Evolutionary conservation across 441 rosid genomes (phyloP), one percentile per base, ranked within the genome.

Genomic region (Gossypium lobatum): DNA sequence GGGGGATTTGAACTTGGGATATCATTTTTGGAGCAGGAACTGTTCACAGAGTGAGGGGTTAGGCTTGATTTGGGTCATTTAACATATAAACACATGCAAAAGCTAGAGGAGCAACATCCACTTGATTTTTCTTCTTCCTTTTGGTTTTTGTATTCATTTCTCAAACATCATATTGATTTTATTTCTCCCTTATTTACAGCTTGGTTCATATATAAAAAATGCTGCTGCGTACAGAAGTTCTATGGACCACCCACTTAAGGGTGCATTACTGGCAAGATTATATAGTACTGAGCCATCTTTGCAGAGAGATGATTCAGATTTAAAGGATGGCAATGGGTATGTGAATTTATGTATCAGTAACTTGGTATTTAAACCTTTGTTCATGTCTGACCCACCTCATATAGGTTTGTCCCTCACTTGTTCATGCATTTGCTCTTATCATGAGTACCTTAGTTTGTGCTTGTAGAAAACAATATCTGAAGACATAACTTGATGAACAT

Each of bases 201-300:
- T 83, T 66, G 58, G 82, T 79, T 84, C 86, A 13, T 73, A 72
- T 46, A 65, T 70, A 73, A 90, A 76, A 71, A 46, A 77, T 78
- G 84, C 73, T 66, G 70, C 80, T 66, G 78, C 81, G 64, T 71
- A 80, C 48, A 75, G 73, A 75, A 72, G 65, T 73, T 82, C 75
- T 14, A 71, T 64, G 50, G 85, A 77, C 66, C 73, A 70, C 62
- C 66, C 78, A 26, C 59, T 21, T 52, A 78, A n/a, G 61, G 75
- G 65, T 45, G 70, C 78, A 31, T 64, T 58, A 66, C 73, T 79
- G 45, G 74, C 88, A 42, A 84, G 92, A 78, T 82, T 83, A 39
- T 89, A 82, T 59, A 59, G 86, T 73, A 71, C 88, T 0, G 82
- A 83, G 34, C 85, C 89, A 78, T 84, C 89, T 69, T 78, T 81